phyloP scores from a whole-genome alignment of 2,329 filamentous ascomycete species.

The Falciphora oryzae region DNA sequence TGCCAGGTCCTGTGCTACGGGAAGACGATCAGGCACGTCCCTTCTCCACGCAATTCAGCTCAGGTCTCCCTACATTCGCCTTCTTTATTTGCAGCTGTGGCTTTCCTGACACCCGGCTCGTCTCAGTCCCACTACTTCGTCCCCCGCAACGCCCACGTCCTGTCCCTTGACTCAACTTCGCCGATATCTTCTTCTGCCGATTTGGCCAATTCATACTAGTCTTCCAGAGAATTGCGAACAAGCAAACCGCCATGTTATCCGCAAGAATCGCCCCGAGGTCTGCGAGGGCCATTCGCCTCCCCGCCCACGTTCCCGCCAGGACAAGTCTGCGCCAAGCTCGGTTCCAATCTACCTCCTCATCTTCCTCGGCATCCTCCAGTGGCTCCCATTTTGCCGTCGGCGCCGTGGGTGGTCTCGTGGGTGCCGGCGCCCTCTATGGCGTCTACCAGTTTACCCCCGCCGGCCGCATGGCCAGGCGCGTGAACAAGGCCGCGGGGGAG shows the following conservation, averaged over 20 bases:
- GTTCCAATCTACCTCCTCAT: conserved; percentile 5
- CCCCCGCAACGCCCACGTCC: too few species aligned
- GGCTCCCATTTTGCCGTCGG: conserved; percentile 34
- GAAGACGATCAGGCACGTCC: neutral
- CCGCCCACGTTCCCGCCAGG: neutral
- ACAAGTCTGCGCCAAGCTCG: neutral
- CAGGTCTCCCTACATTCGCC: too few species aligned
- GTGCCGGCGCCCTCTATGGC: conserved; percentile 36
- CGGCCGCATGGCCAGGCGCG: conserved; percentile 32
- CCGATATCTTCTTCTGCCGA: neutral
- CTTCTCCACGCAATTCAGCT: neutral
- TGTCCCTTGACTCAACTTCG: neutral
- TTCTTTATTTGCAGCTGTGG: neutral
- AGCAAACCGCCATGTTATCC: neutral
- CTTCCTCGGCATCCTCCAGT: conserved; percentile 8
- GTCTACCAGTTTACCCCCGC: conserved; percentile 39
- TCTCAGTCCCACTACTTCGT: neutral
- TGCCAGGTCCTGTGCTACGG: neutral
- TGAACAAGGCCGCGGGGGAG: conserved; percentile 45
- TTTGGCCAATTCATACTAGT: too few species aligned
- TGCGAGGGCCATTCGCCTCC: neutral
- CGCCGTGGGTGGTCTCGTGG: conserved; percentile 37
- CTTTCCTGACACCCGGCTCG: neutral
- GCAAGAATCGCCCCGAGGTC: conserved; percentile 3
- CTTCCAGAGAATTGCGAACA: neutral